A percentile compares a stretch with the other conserved stretches of the same genome.
These are phyloP conservation scores for Plasmopara halstedii DNA, from an alignment of 352 stramenopile species.

Conservation along the genomic window DNA sequence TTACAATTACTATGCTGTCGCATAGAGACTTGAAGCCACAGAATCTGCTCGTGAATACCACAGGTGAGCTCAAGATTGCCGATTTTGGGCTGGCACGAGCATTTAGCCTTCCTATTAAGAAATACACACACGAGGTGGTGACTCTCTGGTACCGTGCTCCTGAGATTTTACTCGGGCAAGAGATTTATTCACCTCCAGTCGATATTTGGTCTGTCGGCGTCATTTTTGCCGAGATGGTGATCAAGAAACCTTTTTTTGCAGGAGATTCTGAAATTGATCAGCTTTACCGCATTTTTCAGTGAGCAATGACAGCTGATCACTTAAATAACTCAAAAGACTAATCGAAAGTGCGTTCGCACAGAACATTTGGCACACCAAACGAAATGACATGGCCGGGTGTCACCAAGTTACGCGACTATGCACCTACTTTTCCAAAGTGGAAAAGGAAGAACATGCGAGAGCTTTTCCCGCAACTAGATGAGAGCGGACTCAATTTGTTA, in stretches of 20 bases:
- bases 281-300: constrained; percentile 84
- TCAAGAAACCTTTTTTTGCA: constrained; percentile 74
- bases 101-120: constrained; percentile 96
- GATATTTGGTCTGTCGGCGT: constrained; percentile 84
- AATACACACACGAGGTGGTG: constrained; percentile 98
- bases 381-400: constrained; percentile 95
- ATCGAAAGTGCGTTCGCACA: background rate
- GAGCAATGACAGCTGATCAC: constrained; percentile 1
- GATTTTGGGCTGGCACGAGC: constrained; percentile 97
- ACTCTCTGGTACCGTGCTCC: constrained; percentile 98
- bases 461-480: constrained; percentile 55
- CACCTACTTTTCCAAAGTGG: constrained; percentile 94
- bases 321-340: background rate
- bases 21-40: constrained; percentile 96
- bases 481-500: constrained; percentile 31
- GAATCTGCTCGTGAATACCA: constrained; percentile 93
- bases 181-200: constrained; percentile 81
- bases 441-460: constrained; percentile 73
- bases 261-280: constrained; percentile 84
- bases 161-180: constrained; percentile 96
- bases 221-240: constrained; percentile 83
- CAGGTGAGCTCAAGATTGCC: constrained; percentile 95
- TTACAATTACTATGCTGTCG: background rate
- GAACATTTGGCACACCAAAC: constrained; percentile 93
- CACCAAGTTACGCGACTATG: constrained; percentile 94